Percentiles rank a stretch among this genome's conserved stretches.
Conservation (phyloP, 257 asterid genomes). For the Rauvolfia tetraphylla region DNA sequence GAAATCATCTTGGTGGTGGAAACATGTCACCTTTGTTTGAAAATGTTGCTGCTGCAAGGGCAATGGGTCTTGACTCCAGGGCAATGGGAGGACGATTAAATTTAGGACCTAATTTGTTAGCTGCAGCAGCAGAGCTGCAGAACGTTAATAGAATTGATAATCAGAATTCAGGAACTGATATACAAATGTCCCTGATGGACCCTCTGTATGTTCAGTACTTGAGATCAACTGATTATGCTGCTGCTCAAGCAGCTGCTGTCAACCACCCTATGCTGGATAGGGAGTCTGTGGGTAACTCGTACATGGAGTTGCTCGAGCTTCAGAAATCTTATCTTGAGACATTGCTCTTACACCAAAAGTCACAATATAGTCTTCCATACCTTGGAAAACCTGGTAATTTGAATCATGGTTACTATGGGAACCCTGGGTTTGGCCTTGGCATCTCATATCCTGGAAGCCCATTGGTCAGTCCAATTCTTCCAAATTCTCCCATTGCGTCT, state of each 20-base stretch:
- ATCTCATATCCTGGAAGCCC: slow-evolving; percentile 52
- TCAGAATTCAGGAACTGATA: slow-evolving; percentile 41
- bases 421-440: slow-evolving; percentile 45
- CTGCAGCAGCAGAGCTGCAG: slow-evolving; percentile 51
- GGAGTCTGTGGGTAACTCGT: slow-evolving; percentile 38
- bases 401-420: slow-evolving; percentile 49
- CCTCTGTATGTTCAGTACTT: slow-evolving; percentile 56
- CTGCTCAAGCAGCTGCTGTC: slow-evolving; percentile 41
- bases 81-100: slow-evolving; percentile 40
- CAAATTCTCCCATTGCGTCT: slow-evolving; percentile 43
- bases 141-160: slow-evolving; percentile 45
- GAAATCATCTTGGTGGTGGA: slow-evolving; percentile 42
- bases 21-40: slow-evolving; percentile 48
- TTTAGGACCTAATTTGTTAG: slow-evolving; percentile 46
- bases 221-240: slow-evolving; percentile 44
- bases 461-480: slow-evolving; percentile 34
- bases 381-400: slow-evolving; percentile 30
- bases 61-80: slow-evolving; percentile 49
- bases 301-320: slow-evolving; percentile 48
- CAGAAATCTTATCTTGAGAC: slow-evolving; percentile 59
- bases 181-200: slow-evolving; percentile 46
- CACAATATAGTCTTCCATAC: slow-evolving; percentile 49
- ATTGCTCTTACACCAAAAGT: slow-evolving; percentile 44
- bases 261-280: slow-evolving; percentile 36
- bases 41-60: slow-evolving; percentile 38